phyloP scores from a whole-genome alignment of 202 grass and related monocot species.

The Dendrocalamus latiflorus region DNA sequence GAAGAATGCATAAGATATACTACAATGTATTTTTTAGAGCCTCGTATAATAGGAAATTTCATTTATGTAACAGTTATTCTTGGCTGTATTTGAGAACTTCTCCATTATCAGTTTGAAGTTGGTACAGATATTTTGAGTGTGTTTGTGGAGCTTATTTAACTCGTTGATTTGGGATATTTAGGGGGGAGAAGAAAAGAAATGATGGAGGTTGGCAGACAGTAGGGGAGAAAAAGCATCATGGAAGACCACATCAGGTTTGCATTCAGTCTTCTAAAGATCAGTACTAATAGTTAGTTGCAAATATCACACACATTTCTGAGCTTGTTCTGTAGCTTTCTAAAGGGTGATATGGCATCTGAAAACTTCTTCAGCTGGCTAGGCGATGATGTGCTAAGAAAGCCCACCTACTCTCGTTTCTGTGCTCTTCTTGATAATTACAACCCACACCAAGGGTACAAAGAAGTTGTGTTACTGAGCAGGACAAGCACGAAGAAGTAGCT shows the following conservation, averaged over 20 bases:
- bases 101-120: background rate
- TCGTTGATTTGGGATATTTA: constrained; percentile 24
- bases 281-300: background rate
- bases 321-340: too few species aligned
- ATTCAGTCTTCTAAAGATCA: background rate
- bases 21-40: too few species aligned
- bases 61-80: background rate
- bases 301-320: too few species aligned
- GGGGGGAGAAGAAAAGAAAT: constrained; percentile 24
- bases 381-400: too few species aligned
- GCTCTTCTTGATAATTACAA: too few species aligned
- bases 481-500: too few species aligned
- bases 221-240: constrained; percentile 49
- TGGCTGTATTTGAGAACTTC: background rate
- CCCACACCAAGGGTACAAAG: too few species aligned
- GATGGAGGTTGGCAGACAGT: constrained; percentile 68
- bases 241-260: constrained; percentile 66
- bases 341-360: too few species aligned
- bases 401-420: too few species aligned
- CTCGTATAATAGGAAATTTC: too few species aligned
- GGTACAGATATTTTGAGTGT: background rate
- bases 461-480: too few species aligned
- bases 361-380: too few species aligned
- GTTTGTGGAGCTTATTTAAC: background rate
- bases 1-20: background rate